phyloP scores from a whole-genome alignment of 176 grass and related monocot species.

The Poa annua region DNA sequence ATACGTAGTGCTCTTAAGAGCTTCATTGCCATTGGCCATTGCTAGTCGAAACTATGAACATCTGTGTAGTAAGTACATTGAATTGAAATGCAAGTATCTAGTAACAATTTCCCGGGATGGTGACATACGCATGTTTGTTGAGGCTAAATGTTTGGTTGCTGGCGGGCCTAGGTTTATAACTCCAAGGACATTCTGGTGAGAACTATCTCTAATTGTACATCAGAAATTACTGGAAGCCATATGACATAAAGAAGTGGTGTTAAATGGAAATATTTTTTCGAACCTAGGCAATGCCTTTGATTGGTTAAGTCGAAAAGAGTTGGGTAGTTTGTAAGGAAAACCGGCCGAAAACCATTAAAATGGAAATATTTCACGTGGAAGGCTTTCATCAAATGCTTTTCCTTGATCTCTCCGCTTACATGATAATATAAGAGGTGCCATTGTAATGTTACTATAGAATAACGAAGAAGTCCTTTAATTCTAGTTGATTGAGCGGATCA shows the following conservation, averaged over 20 bases:
- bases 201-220: conserved; percentile 1
- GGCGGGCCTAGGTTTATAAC: background rate
- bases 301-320: no score
- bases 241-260: background rate
- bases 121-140: background rate
- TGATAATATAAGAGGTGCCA: background rate
- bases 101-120: background rate
- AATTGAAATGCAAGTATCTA: background rate
- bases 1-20: background rate
- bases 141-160: background rate
- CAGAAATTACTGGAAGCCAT: background rate
- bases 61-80: background rate
- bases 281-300: no score
- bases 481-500: conserved; percentile 4
- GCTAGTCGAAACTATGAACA: background rate
- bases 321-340: no score
- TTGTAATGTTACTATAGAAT: conserved; percentile 9
- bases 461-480: background rate
- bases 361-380: background rate
- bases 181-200: background rate
- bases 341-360: background rate
- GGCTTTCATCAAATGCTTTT: background rate
- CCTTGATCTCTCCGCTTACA: background rate
- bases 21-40: background rate
- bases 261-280: background rate